Percentiles rank a stretch among this genome's conserved stretches.
Evolutionary conservation across 768 basidiomycete genomes (phyloP).

Genomic region (Leccinellum rugosiceps): DNA sequence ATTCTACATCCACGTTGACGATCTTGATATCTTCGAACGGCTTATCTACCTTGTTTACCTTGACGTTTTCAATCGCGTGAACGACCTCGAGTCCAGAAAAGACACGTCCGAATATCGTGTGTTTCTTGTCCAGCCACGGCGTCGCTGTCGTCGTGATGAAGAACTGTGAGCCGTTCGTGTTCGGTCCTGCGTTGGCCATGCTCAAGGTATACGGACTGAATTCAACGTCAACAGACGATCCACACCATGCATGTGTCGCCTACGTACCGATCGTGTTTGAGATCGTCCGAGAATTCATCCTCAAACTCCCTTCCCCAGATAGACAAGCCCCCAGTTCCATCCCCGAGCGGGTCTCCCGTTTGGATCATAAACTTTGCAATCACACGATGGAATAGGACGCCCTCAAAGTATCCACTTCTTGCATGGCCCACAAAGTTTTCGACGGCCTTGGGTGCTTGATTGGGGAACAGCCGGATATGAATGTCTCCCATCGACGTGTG

Average conservation of each 20-base stretch:
- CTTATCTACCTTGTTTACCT: slow-evolving; percentile 80
- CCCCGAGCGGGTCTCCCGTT: slow-evolving; percentile 92
- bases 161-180: slow-evolving; percentile 95
- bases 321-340: slow-evolving; percentile 88
- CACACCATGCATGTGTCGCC: background rate
- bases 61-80: slow-evolving; percentile 89
- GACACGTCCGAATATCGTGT: slow-evolving; percentile 91
- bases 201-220: slow-evolving; percentile 88
- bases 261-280: slow-evolving; percentile 84
- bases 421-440: slow-evolving; percentile 97
- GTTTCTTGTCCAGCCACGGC: slow-evolving; percentile 90
- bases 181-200: slow-evolving; percentile 91
- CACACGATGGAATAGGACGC: slow-evolving; percentile 93
- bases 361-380: slow-evolving; percentile 99
- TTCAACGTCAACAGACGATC: slow-evolving; percentile 1
- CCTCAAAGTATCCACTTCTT: slow-evolving; percentile 87
- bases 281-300: slow-evolving; percentile 87
- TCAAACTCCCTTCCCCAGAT: slow-evolving; percentile 92
- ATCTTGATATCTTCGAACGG: slow-evolving; percentile 95
- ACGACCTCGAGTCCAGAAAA: slow-evolving; percentile 85
- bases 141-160: slow-evolving; percentile 96
- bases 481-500: slow-evolving; percentile 97
- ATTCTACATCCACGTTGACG: slow-evolving; percentile 72
- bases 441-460: slow-evolving; percentile 90
- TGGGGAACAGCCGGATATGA: slow-evolving; percentile 82